Evolutionary conservation across 2,329 filamentous ascomycete species (phyloP), one percentile per base, ranked within the genome.

Genomic region (Trichoderma asperellum): DNA sequence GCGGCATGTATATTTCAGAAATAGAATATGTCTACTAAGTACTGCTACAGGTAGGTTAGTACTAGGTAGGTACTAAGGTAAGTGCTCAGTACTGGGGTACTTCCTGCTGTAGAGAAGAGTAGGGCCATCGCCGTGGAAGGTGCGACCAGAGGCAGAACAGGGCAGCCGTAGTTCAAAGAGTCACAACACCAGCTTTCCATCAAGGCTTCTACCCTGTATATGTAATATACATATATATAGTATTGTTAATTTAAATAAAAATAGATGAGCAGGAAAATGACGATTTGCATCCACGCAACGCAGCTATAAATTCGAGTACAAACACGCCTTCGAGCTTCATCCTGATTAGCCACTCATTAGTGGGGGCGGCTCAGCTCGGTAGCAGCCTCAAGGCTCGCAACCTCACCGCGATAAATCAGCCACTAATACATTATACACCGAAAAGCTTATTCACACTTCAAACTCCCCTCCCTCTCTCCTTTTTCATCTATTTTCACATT

Each of bases 381-480:
- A n/a, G 40, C 40, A 43, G 40, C 40, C 40, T 43, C 40, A 43
- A 43, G 16, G 14, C 21, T 49, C n/a, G 10, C 2, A 24, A 49
- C 52, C 27, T 27, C 24, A 55, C 52, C 12, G 27, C 52, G 27
- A 55, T 27, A 18, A 29, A 11, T 14, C 24, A 27, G 24, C 27
- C 52, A 34, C 11, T 8, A 34, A 18, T n/a, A 43, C 6, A 43
- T 14, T n/a, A 14, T 1, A 14, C 4, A 29, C 14, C 58, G 40
- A 49, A 37, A 57, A 57, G 62, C 35, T 65, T 57, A 57, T 35
- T 47, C 62, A 35, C 47, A 57, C 61, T 16, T 29, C 40, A 43
- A 43, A 0, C 40, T 43, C 40, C 40, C 49, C 4, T 55, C 34
- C 14, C 49, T 55, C 14, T 18, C 32, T 16, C 59, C 16, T 40